Base-by-base conservation (phyloP, 2,329 filamentous ascomycete genomes). In the Alternaria hordeiaustralica region DNA sequence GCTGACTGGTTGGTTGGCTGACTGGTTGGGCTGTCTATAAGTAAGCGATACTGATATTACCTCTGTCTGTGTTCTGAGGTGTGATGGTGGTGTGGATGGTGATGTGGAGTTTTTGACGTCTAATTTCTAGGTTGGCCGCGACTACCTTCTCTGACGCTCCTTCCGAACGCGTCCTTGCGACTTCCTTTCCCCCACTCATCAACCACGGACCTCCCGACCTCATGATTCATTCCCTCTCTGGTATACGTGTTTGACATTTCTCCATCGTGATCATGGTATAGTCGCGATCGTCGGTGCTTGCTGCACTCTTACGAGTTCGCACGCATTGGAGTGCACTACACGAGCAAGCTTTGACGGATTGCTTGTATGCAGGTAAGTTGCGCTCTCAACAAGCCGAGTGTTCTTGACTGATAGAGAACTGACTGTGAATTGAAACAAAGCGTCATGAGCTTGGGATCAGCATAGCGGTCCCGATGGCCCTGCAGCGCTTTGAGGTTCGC, bases 321-420 rank as follows among this genome's bases (percentile, higher is more conserved):
- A n/a, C 15, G 15, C 33, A 2, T 5, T n/a, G 33, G 1, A n/a
- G 33, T 0, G 3, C 4, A 3, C 2, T 41, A 41, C 2, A 7
- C n/a, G 5, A 20, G 46, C 25, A 18, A 41, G 4, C 15, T 0
- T n/a, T 5, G 0, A 5, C 0, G 4, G 0, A 41, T 5, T n/a
- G 33, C 33, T 41, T 5, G 18, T 3, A 26, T 20, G 10, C 12
- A 49, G 25, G 25, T 50, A 25, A 50, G 46, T 28, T 12, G 8
- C 25, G n/a, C 25, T 13, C 25, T 28, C 46, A 6, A 28, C 26
- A 12, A 11, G 46, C 10, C 3, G 10, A 18, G 1, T 3, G 25
- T 50, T 12, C 25, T 1, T 20, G 2, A 11, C 25, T 50, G 25
- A 28, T 2, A 5, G 2, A 50, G 26, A 11, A 1, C 46, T 50